Evolutionary conservation across 495 filamentous ascomycete genomes (phyloP), one percentile per base, ranked within the genome.

Genomic region (Neurospora sp.): DNA sequence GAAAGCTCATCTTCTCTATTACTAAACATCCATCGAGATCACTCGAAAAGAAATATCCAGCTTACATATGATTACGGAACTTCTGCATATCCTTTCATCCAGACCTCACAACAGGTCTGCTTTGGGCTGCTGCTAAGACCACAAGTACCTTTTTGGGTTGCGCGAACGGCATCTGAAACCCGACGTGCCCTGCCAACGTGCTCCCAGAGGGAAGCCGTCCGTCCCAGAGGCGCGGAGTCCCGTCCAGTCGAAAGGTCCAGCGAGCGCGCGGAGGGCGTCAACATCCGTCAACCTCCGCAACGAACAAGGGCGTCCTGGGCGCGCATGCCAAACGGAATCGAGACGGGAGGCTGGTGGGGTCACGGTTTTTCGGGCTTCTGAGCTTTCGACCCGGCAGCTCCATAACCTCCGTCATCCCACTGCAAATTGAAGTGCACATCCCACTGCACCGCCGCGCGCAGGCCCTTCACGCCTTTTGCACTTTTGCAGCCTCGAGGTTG

Each of bases 331-430:
- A 79, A 31, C 27, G 27, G 27, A 31, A 80, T 80, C 79, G 77
- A 79, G 77, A 65, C 53, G 53, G 53, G 53, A 80, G 79, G 79
- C 79, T 80, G 79, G 79, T 80, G 79, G 79, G 79, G 53, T 65
- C 27, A 65, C 53, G 53, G 79, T 80, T 22, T 22, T 22, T 77
- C 73, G 78, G 77, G 76, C 74, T 79, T 78, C 74, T 74, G 75
- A 79, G 79, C 79, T 80, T 80, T 78, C 79, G 73, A 80, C 76
- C 78, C 78, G 77, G 14, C 53, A 65, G 53, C 53, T 65, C 72
- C 75, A 79, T 75, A 78, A 71, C 41, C 77, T 76, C 76, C 77
- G 76, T 79, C 78, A 80, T 75, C 74, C 75, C 75, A 72, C 74
- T 70, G 45, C 16, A 65, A 65, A 65, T 65, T 65, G 27, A 31